Evolutionary conservation across 1,284 basidiomycete species (phyloP), one percentile per base, ranked within the genome.

Genomic region (Hemileia vastatrix): DNA sequence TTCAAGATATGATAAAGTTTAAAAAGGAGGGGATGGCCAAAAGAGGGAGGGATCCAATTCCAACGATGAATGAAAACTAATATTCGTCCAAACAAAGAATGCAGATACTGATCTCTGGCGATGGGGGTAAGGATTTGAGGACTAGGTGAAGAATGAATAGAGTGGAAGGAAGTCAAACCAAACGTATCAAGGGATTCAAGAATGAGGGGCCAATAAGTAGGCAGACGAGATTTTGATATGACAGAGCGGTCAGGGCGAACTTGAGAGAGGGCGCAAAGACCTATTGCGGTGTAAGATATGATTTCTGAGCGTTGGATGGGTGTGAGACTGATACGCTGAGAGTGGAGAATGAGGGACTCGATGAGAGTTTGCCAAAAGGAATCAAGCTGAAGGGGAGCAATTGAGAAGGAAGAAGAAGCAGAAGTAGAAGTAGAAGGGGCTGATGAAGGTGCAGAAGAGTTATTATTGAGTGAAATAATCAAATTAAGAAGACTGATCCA

Each of bases 51-150:
- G n/a, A n/a, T 33, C 59, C 59, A 62, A 23, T 44, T 24, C 59
- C 59, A 62, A 21, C 59, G 43, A 50, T 62, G 23, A 23, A 55
- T 52, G 27, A 62, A 55, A 13, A 62, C 27, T 23, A 62, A 32
- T 18, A 54, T 49, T 8, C 59, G 51, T 36, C 43, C 44, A 47
- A 62, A 62, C 5, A 62, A 27, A 9, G 32, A 11, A 6, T 47
- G 44, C 11, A 62, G 23, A 36, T 62, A 62, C 9, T 47, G 45
- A 40, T 62, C 59, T 13, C 59, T 40, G n/a, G n/a, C n/a, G n/a
- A n/a, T n/a, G n/a, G n/a, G n/a, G n/a, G n/a, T n/a, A n/a, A n/a
- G n/a, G n/a, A n/a, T n/a, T n/a, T n/a, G n/a, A n/a, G n/a, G n/a
- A n/a, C n/a, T n/a, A n/a, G n/a, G n/a, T n/a, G n/a, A n/a, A n/a